phyloP scores from a whole-genome alignment of 306 rosid species.

The Sophora flavescens region DNA sequence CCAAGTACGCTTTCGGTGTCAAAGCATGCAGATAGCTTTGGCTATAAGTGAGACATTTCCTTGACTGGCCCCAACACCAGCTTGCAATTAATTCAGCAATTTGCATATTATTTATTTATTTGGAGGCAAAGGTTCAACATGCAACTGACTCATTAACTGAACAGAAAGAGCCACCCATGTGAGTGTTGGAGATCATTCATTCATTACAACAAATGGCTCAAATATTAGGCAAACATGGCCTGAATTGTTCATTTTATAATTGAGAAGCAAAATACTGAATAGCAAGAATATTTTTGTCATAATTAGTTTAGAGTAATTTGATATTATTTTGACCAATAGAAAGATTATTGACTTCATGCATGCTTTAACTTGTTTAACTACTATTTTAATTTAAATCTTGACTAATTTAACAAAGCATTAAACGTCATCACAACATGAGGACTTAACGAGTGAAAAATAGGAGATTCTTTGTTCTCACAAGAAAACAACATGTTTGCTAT shows the following conservation, averaged over 20 bases:
- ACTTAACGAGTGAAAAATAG: no score
- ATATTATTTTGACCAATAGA: no score
- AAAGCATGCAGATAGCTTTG: conserved; percentile 5
- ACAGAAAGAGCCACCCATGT: background rate
- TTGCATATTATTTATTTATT: background rate
- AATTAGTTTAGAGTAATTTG: no score
- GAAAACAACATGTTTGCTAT: no score
- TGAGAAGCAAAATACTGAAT: no score
- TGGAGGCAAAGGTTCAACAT: background rate
- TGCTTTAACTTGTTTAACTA: no score
- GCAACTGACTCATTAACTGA: background rate
- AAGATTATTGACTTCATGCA: no score
- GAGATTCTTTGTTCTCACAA: no score
- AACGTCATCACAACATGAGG: no score
- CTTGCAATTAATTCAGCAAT: background rate
- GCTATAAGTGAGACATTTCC: background rate
- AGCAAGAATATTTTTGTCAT: no score
- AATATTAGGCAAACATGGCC: background rate
- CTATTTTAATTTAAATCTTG: no score
- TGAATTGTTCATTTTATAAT: background rate
- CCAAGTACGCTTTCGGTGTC: conserved; percentile 3
- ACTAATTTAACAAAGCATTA: no score
- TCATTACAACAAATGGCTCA: background rate
- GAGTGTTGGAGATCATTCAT: background rate
- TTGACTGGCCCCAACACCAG: background rate